Evolutionary conservation across 768 basidiomycete genomes (phyloP), one percentile per base, ranked within the genome.

Genomic region (Multifurca ochricompacta): DNA sequence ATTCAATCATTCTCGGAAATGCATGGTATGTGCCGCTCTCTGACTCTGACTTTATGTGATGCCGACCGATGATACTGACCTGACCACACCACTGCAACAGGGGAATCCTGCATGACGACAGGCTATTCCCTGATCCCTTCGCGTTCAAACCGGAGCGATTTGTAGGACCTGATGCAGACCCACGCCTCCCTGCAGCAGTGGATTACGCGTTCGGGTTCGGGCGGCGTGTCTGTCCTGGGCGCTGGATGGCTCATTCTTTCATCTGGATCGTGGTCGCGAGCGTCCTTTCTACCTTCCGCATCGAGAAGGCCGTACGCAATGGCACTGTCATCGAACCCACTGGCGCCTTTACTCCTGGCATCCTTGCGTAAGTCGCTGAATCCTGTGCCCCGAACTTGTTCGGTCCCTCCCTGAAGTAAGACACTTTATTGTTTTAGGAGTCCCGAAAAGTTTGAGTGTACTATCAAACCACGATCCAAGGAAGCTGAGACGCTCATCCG

Each of bases 141-240:
- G 51, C 48, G 21, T 69, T 70, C 56, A 56, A 59, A 6, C 68
- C 69, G 16, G 67, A 67, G 18, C 66, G 67, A 16, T 69, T 65
- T 46, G 39, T 65, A 8, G 51, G 27, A 7, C 48, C 56, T 5
- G 44, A 60, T 7, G 44, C 34, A 4, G 54, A 55, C 44, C 50
- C 55, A 10, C 60, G 54, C 31, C 16, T 51, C 6, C 27, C 23
- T 2, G 30, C 50, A 10, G 58, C 58, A 6, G 57, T 61, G 8
- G 51, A 62, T 9, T 58, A 58, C n/a, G 60, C 62, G 1, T 63
- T 63, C 48, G 62, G 62, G 28, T 62, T 62, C 34, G 62, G 62
- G n/a, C 56, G 57, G 27, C 62, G 62, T 10, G 59, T 62, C 10
- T 63, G 62, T 23, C 62, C 62, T 13, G 62, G 62, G 9, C 59